Evolutionary conservation across 148 eudicot species (phyloP), one percentile per base, ranked within the genome.

Genomic region (Simmondsia chinensis): DNA sequence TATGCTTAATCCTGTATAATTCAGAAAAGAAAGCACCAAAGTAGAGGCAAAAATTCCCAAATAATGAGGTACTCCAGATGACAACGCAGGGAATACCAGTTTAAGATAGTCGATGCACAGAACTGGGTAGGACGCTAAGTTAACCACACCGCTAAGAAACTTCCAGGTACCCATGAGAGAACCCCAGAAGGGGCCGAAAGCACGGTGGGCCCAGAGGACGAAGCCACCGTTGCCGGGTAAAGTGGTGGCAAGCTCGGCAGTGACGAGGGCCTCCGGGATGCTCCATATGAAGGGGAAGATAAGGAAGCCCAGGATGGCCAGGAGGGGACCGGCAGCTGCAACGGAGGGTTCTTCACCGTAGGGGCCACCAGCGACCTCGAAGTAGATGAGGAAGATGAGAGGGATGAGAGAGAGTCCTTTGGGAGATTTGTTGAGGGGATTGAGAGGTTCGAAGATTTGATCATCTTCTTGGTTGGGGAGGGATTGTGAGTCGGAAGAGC

Each of bases 231-330:
- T 56, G 29, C 67, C 72, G 4, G 67, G 72, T 43, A 55, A 68
- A 9, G 72, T 27, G 39, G 73, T 68, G 46, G 73, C 63, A 7
- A 68, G 73, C 42, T 68, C 73, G n/a, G 73, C 73, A 12, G 73
- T 68, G 55, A 68, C 16, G 2, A 67, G 63, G 30, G 66, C 72
- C 20, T 67, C 72, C 6, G 67, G 72, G 7, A 66, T 55, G 38
- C 72, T 66, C 72, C 66, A 60, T 13, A 66, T 60, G 53, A 60
- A 66, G n/a, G 72, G 67, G 47, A 61, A 67, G 17, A 60, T 30
- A n/a, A 67, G 57, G 45, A 67, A 67, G 13, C 61, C 66, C 13
- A 67, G 44, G 13, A 67, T 44, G 16, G 66, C 62, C 3, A 61
- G 25, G 1, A 66, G 56, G 0, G 66, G 71, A 0, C 71, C 71